Evolutionary conservation across 1,139 yeast genomes (phyloP), one percentile per base, ranked within the genome.

Genomic region (Diutina siamensis): DNA sequence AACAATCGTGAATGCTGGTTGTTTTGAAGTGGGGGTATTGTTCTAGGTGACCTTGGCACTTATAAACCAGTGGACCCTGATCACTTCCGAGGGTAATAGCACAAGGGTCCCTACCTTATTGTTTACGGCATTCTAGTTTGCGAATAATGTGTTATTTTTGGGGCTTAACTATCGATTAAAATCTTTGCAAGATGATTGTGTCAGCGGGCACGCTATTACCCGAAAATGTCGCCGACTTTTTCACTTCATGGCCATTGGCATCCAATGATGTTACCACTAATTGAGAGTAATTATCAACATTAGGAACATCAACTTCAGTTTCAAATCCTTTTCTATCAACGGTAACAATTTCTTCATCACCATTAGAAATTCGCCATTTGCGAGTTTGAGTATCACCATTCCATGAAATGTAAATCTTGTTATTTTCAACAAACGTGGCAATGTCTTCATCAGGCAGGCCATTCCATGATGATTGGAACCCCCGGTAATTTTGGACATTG

Each of bases 321-420:
- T 35, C 38, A 19, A 35, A 35, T 13, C 38, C 38, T 10, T 17
- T 9, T 10, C 38, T 19, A 8, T 8, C 12, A 18, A n/a, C 22
- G 9, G 10, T 18, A 35, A 21, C 38, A 5, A 19, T 20, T 9
- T 15, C 10, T 7, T 7, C 2, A 9, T 52, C 52, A 35, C 56
- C 46, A 5, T 46, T 44, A 46, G 48, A 59, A 44, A 60, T 54
- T 47, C 53, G 56, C 70, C 71, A 65, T 2, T 32, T 38, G 44
- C 52, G 53, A 20, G 69, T 64, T 44, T 56, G 54, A 4, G 71
- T 66, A 47, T 64, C 71, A 15, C 71, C 71, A 51, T 65, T 65
- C 71, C 70, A 66, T 44, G 66, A 61, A 35, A 65, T 64, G 46
- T 60, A 63, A 5, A 64, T 48, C 20, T 53, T 54, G 22, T 49